Conservation (phyloP, 2,329 filamentous ascomycete species). For the Curvularia verruculosa region DNA sequence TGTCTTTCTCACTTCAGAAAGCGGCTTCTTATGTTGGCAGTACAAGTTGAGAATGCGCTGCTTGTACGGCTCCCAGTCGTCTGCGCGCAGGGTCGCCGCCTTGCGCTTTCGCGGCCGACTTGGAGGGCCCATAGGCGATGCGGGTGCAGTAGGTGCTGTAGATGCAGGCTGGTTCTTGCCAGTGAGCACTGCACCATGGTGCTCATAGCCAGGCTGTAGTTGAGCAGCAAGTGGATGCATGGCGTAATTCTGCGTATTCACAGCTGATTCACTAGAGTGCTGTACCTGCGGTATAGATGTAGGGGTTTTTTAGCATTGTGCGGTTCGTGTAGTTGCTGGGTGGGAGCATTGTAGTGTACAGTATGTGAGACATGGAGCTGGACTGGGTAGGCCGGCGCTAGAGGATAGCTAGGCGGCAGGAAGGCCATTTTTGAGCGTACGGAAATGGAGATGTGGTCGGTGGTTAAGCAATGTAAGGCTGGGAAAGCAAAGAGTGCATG, state of each 20-base stretch:
- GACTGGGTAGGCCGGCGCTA: not conserved
- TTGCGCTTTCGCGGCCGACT: not conserved
- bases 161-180: not conserved
- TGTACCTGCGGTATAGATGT: not conserved
- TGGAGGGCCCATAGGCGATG: not conserved
- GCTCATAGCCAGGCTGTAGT: not conserved
- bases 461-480: not conserved
- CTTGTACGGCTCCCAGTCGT: not conserved
- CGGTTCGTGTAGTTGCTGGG: not conserved
- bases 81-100: not conserved
- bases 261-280: not conserved
- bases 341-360: too few species aligned
- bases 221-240: not conserved
- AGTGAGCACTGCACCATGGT: not conserved
- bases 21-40: not conserved
- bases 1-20: not conserved
- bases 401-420: not conserved
- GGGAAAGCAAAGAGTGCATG: not conserved
- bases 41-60: not conserved
- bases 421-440: not conserved
- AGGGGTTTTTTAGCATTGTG: not conserved
- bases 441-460: not conserved
- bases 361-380: too few species aligned
- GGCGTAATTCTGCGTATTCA: not conserved
- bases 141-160: not conserved